These are phyloP conservation scores for Scheffersomyces stambukii DNA, from an alignment of 1,139 yeast genomes.

Conservation along the genomic window DNA sequence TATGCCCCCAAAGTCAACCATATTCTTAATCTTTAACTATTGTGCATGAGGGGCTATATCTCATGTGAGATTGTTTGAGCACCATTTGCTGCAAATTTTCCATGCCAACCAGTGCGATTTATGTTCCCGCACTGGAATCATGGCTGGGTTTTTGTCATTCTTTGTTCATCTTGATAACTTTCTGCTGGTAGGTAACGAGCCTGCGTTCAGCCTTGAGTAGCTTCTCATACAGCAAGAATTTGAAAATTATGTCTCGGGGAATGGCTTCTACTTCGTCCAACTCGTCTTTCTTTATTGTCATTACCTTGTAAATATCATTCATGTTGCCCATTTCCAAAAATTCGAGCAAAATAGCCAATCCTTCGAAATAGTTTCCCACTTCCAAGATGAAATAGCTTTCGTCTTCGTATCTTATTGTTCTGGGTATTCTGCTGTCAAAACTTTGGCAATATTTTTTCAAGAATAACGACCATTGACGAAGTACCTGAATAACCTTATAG, in stretches of 20 bases:
- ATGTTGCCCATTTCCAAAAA: constrained; percentile 1
- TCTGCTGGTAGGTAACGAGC: constrained; percentile 1
- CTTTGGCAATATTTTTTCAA: too few species aligned
- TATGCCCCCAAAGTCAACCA: too few species aligned
- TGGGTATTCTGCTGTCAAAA: too few species aligned
- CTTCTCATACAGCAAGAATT: constrained; percentile 1
- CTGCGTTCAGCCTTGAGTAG: constrained; percentile 2
- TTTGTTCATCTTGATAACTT: too few species aligned
- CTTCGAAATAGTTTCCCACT: constrained; percentile 1
- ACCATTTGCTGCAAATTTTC: too few species aligned
- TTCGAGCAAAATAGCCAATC: not conserved
- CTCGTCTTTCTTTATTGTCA: constrained; percentile 1
- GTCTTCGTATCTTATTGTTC: constrained; percentile 3
- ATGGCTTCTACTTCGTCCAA: constrained; percentile 4
- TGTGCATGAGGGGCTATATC: too few species aligned
- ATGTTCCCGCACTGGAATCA: too few species aligned
- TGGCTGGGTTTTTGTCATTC: too few species aligned
- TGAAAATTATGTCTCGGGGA: constrained; percentile 3
- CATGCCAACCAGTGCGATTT: too few species aligned
- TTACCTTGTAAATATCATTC: constrained; percentile 2
- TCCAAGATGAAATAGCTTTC: constrained; percentile 2
- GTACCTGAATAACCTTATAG: not conserved
- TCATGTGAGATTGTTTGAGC: too few species aligned
- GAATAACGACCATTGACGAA: constrained; percentile 1
- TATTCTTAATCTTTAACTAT: too few species aligned